Evolutionary conservation across 108 stramenopile genomes (phyloP).

Genomic region (Cylindrotheca fusiformis): DNA sequence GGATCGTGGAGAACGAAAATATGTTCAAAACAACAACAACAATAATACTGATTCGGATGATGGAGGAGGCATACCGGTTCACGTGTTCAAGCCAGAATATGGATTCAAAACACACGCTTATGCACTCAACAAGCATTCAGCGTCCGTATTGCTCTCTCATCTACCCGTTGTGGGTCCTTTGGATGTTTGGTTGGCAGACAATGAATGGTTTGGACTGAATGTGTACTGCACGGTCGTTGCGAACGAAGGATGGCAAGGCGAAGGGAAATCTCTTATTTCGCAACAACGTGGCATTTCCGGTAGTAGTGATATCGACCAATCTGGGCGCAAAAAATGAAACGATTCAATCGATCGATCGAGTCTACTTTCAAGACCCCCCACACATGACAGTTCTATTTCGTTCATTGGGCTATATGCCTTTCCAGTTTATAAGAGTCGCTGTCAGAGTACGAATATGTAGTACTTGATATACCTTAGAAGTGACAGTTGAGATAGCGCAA

Average conservation of each 20-base stretch:
- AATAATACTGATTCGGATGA: background rate
- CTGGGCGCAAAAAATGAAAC: no score
- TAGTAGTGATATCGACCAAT: conserved; percentile 12
- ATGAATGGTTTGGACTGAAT: conserved; percentile 42
- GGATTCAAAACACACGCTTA: conserved; percentile 57
- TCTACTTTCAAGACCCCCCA: no score
- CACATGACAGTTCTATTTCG: no score
- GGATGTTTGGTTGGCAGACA: conserved; percentile 59
- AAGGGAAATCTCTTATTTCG: background rate
- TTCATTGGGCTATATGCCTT: no score
- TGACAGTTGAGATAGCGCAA: no score
- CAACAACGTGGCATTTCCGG: background rate
- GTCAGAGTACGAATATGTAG: no score
- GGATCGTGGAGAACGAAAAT: conserved; percentile 31
- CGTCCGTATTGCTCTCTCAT: conserved; percentile 14
- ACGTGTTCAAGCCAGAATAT: conserved; percentile 39
- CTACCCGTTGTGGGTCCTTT: conserved; percentile 42
- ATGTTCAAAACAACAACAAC: background rate
- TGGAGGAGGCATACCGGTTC: background rate
- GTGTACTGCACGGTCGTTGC: conserved; percentile 31
- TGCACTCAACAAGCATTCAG: conserved; percentile 27
- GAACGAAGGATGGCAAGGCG: background rate
- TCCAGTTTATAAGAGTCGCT: no score
- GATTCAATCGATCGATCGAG: no score
- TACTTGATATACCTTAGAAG: no score